Evolutionary conservation across 345 rosid genomes (phyloP).

Genomic region (Eucalyptus paniculata): DNA sequence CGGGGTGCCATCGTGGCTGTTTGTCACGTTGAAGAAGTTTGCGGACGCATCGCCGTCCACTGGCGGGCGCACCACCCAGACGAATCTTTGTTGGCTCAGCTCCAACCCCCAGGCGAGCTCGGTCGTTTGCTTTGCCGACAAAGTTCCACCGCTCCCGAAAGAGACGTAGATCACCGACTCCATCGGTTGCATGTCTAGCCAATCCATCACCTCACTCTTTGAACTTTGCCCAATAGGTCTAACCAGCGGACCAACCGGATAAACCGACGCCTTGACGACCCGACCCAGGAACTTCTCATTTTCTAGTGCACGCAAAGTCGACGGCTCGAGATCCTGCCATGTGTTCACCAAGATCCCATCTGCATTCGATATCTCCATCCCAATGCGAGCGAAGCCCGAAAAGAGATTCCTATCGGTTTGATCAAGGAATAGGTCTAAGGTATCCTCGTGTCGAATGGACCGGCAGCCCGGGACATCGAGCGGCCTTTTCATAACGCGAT

Average conservation of each 20-base stretch:
- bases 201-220: not conserved
- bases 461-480: slow-evolving; percentile 41
- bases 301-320: slow-evolving; percentile 7
- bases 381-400: not conserved
- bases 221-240: not conserved
- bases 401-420: not conserved
- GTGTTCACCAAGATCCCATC: slow-evolving; percentile 58
- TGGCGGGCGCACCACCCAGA: not conserved
- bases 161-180: slow-evolving; percentile 50
- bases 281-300: not conserved
- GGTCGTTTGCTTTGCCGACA: slow-evolving; percentile 11
- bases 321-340: slow-evolving; percentile 29
- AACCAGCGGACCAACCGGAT: slow-evolving; percentile 10
- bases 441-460: slow-evolving; percentile 25
- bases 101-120: slow-evolving; percentile 30
- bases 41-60: not conserved
- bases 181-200: slow-evolving; percentile 37
- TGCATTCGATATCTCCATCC: slow-evolving; percentile 6
- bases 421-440: slow-evolving; percentile 10
- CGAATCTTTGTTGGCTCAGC: slow-evolving; percentile 16
- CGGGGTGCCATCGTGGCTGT: not conserved
- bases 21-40: not conserved
- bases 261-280: not conserved
- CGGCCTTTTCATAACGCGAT: slow-evolving; percentile 1
- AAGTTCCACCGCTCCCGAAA: slow-evolving; percentile 62